Evolutionary conservation across 805 yeast species (phyloP).

Genomic region (Candida xyloterini): DNA sequence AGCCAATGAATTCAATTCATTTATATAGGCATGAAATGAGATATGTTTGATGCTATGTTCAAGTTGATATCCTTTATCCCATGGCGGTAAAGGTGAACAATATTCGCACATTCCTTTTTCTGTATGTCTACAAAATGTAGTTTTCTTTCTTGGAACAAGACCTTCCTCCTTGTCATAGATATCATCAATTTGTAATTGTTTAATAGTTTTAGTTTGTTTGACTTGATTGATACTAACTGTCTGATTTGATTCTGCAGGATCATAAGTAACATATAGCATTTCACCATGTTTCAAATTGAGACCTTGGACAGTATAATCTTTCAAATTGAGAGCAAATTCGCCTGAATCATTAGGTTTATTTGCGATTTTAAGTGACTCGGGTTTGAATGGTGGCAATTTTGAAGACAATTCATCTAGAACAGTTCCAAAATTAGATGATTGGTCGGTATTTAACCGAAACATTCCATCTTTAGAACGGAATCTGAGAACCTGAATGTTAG

Average conservation of each 20-base stretch:
- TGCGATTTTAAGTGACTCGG: slow-evolving; percentile 38
- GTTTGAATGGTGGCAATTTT: slow-evolving; percentile 35
- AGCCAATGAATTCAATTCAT: slow-evolving; percentile 63
- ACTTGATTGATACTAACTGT: slow-evolving; percentile 10
- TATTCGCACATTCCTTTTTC: slow-evolving; percentile 97
- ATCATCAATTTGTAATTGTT: slow-evolving; percentile 67
- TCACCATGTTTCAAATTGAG: slow-evolving; percentile 60
- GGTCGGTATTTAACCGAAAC: slow-evolving; percentile 54
- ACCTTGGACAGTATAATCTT: slow-evolving; percentile 33
- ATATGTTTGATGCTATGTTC: slow-evolving; percentile 80
- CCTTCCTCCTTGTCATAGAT: slow-evolving; percentile 66
- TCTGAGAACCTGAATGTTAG: slow-evolving; percentile 52
- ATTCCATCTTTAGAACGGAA: slow-evolving; percentile 85
- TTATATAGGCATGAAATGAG: slow-evolving; percentile 81
- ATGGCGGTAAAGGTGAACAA: slow-evolving; percentile 93
- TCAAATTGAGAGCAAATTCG: slow-evolving; percentile 34
- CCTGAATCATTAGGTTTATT: slow-evolving; percentile 45
- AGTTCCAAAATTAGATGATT: slow-evolving; percentile 17
- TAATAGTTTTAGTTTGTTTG: slow-evolving; percentile 9
- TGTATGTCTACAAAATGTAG: slow-evolving; percentile 77
- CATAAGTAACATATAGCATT: slow-evolving; percentile 46
- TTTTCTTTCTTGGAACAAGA: slow-evolving; percentile 59
- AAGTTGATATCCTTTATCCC: slow-evolving; percentile 76
- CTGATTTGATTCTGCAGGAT: slow-evolving; percentile 15
- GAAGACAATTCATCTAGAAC: slow-evolving; percentile 27